These are phyloP conservation scores for Daucus carota DNA, from an alignment of 129 eudicot genomes.

Conservation along the genomic window DNA sequence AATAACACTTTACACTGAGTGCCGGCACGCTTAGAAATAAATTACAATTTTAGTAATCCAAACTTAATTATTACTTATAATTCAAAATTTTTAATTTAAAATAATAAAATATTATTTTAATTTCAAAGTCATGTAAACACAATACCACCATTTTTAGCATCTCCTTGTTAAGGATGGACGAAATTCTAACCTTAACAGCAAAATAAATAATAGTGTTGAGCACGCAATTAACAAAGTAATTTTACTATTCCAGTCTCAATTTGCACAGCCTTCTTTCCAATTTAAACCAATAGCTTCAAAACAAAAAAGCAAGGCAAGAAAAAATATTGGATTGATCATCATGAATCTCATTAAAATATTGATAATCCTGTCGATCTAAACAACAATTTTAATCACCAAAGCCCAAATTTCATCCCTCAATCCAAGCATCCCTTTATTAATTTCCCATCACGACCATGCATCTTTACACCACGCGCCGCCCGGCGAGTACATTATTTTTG, in stretches of 20 bases:
- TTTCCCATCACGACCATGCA: constrained; percentile 8
- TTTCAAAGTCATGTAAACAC: too few species aligned
- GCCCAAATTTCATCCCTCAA: constrained; percentile 25
- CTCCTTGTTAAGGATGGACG: too few species aligned
- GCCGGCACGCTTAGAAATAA: too few species aligned
- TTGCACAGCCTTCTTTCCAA: neutral
- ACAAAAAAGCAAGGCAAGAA: neutral
- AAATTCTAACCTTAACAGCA: too few species aligned
- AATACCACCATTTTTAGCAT: too few species aligned
- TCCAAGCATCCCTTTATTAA: constrained; percentile 14
- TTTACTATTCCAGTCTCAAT: neutral
- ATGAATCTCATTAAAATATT: neutral
- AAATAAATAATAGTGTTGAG: too few species aligned
- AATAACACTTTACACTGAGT: too few species aligned
- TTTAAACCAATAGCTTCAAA: neutral
- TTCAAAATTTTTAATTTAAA: too few species aligned
- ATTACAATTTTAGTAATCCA: too few species aligned
- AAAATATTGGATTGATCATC: neutral
- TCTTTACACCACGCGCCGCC: constrained; percentile 38
- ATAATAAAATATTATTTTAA: too few species aligned
- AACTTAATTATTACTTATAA: too few species aligned
- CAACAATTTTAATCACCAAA: constrained; percentile 10
- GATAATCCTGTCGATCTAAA: constrained; percentile 11
- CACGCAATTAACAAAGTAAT: neutral
- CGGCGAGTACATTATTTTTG: constrained; percentile 10